Evolutionary conservation across 257 asterid species (phyloP), one percentile per base, ranked within the genome.

Genomic region (Solanum pinnatisectum): DNA sequence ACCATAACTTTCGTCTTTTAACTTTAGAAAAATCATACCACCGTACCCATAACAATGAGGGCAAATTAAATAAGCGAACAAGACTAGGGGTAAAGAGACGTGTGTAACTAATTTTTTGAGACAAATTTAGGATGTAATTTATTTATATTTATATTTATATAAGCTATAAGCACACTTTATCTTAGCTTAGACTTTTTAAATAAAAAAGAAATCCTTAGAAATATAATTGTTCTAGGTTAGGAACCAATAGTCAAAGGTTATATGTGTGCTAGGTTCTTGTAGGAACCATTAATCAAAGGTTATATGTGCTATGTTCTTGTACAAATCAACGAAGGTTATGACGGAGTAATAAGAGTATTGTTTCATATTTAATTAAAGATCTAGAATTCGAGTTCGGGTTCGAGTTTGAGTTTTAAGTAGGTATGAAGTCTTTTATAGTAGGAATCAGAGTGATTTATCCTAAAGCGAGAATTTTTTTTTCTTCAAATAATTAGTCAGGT

Each of bases 301-400:
- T 71, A 32, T 10, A 71, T 32, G 42, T 71, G 78, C 23, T 71
- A 33, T 1, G 42, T 71, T 71, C 40, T 32, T 16, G 42, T 71
- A 32, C 14, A 10, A 8, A 32, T 22, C 7, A 2, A 68, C 74
- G 3, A 6, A 68, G 3, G 4, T 71, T 33, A 16, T 4, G 13
- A 30, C 0, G 1, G n/a, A 71, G n/a, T 71, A 15, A 33, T 15
- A 32, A 32, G 0, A 32, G 0, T 71, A 71, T 32, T 8, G 4
- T 59, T 59, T 20, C 12, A 7, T 8, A 59, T 59, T 56, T 1
- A 56, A 56, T 56, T 56, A 20, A 56, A 20, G 11, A 56, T 20
- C 0, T 7, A 1, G 0, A 56, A 56, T 20, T 59, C 0, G 0
- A 7, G 4, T 59, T 20, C 1, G 12, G 20, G 1, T 59, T 59